These are phyloP conservation scores for Elsinoe batatas DNA, from an alignment of 2,329 filamentous ascomycete genomes.

Conservation along the genomic window DNA sequence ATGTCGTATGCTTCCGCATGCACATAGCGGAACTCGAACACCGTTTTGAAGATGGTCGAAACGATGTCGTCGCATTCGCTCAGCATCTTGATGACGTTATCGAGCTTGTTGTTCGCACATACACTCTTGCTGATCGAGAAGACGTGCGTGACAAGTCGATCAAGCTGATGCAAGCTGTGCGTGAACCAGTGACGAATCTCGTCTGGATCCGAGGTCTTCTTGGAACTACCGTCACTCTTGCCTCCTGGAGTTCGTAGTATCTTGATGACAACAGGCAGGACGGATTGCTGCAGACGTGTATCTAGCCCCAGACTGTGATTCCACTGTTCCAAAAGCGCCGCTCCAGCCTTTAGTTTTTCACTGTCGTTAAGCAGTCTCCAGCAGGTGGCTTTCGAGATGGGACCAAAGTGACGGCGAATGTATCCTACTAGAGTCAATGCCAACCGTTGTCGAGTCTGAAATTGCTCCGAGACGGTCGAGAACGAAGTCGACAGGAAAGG, in stretches of 20 bases:
- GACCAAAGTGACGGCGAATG: slow-evolving; percentile 53
- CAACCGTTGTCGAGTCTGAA: slow-evolving; percentile 61
- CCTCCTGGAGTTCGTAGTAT: neutral
- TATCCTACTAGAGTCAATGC: slow-evolving; percentile 66
- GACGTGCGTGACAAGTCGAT: slow-evolving; percentile 19
- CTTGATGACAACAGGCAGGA: slow-evolving; percentile 12
- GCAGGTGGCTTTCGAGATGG: slow-evolving; percentile 56
- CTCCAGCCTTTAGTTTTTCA: slow-evolving; percentile 77
- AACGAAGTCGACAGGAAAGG: slow-evolving; percentile 59
- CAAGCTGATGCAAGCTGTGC: slow-evolving; percentile 20
- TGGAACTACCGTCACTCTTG: neutral
- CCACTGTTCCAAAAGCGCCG: slow-evolving; percentile 70
- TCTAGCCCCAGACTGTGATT: slow-evolving; percentile 66
- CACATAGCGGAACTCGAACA: slow-evolving; percentile 60
- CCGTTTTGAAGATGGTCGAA: slow-evolving; percentile 51
- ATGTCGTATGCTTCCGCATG: slow-evolving; percentile 67
- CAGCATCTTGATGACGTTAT: slow-evolving; percentile 17
- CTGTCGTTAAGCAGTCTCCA: slow-evolving; percentile 84
- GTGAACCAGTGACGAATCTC: slow-evolving; percentile 15
- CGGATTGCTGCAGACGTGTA: slow-evolving; percentile 57
- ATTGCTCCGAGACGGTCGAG: slow-evolving; percentile 70
- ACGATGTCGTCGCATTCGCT: slow-evolving; percentile 69
- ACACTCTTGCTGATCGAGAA: slow-evolving; percentile 19
- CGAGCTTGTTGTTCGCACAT: slow-evolving; percentile 40
- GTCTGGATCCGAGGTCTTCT: slow-evolving; percentile 4